A percentile compares a stretch with the other conserved stretches of the same genome.
Conservation (phyloP, 148 eudicot species). For the Camellia sinensis region DNA sequence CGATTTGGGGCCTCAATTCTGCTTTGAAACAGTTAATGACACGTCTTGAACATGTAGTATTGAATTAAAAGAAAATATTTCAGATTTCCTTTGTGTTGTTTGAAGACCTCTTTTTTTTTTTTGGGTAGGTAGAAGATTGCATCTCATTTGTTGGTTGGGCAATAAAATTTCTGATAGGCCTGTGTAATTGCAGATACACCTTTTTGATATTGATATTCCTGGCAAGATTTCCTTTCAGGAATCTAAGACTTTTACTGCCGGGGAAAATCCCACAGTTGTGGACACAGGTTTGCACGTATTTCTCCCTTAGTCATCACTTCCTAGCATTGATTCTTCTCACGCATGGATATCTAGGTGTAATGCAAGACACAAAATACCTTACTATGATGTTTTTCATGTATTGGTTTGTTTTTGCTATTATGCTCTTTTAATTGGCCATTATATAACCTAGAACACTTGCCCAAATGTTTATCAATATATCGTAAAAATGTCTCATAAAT, state of each 20-base stretch:
- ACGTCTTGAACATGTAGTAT: background rate
- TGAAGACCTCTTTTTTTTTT: no score
- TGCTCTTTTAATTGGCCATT: background rate
- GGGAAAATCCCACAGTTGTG: no score
- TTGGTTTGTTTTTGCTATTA: background rate
- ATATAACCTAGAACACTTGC: background rate
- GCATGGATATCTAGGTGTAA: no score
- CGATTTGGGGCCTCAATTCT: background rate
- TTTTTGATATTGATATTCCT: no score
- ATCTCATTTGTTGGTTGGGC: background rate
- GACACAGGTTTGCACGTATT: no score
- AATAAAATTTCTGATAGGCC: conserved; percentile 7
- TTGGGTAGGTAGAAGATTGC: background rate
- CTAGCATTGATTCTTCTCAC: no score
- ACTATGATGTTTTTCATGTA: background rate
- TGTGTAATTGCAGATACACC: conserved; percentile 56
- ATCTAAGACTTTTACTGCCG: no score
- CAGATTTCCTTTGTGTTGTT: background rate
- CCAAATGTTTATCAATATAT: background rate
- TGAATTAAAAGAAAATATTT: background rate
- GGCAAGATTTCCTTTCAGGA: no score
- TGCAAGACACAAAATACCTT: background rate
- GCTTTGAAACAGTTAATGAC: background rate
- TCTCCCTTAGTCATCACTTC: no score
- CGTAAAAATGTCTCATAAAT: background rate